Conservation (phyloP, 2,329 filamentous ascomycete genomes). For the Helminthosporium solani region DNA sequence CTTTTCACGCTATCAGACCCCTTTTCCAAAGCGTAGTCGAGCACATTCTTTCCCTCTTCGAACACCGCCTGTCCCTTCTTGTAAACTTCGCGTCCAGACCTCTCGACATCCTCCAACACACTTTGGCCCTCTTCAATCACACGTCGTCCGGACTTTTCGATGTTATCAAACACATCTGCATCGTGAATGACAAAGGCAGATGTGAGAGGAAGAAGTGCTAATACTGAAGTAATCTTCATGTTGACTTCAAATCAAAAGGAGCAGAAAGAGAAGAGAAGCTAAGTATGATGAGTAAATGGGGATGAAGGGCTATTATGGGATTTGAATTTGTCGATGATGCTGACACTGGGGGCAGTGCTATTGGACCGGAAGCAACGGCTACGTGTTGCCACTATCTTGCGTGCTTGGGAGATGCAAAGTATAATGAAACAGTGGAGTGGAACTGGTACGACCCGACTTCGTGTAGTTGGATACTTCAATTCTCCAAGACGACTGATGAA, state of each 20-base stretch:
- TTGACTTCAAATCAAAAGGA: slow-evolving; percentile 17
- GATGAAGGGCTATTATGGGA: neutral
- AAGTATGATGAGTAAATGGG: neutral
- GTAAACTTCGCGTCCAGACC: slow-evolving; percentile 20
- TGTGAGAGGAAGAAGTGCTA: slow-evolving; percentile 53
- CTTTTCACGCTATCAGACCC: slow-evolving; percentile 41
- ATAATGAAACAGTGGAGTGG: neutral
- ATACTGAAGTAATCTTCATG: slow-evolving; percentile 53
- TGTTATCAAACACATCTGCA: slow-evolving; percentile 47
- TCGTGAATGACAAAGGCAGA: slow-evolving; percentile 57
- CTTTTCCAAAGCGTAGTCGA: slow-evolving; percentile 48
- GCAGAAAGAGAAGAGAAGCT: slow-evolving; percentile 3
- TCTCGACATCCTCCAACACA: slow-evolving; percentile 39
- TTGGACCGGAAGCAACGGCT: slow-evolving; percentile 12
- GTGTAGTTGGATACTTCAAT: no score
- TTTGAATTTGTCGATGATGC: slow-evolving; percentile 30
- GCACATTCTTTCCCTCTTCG: slow-evolving; percentile 41
- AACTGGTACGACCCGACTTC: neutral
- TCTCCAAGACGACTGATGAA: neutral
- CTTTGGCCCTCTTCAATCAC: slow-evolving; percentile 23
- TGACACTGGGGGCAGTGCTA: slow-evolving; percentile 22
- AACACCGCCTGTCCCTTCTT: slow-evolving; percentile 23
- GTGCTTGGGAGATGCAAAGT: slow-evolving; percentile 4
- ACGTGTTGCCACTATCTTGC: neutral
- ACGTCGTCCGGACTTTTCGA: slow-evolving; percentile 26